Evolutionary conservation across 352 stramenopile genomes (phyloP), one percentile per base, ranked within the genome.

Genomic region (Blastocystis hominis): DNA sequence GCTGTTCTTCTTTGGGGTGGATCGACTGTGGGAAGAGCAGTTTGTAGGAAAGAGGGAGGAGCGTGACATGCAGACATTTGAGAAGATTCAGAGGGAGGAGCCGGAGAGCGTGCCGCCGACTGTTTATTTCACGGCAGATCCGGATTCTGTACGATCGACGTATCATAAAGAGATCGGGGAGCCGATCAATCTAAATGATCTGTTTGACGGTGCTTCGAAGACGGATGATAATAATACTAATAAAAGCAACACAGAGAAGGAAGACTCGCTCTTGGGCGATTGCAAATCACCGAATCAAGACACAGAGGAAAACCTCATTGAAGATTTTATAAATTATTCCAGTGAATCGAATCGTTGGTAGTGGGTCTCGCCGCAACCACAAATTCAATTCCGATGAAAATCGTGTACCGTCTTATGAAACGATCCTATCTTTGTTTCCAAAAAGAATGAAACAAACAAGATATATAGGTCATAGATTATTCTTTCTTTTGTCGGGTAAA

Each of bases 391-490:
- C 50, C 13, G n/a, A 59, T 59, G n/a, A 59, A 59, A 20, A 59
- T 59, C 50, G n/a, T 59, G n/a, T 59, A 59, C 2, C n/a, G 50
- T 20, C 13, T 59, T 59, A 20, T 59, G 50, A 59, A 59, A 59
- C 50, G 50, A 59, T 59, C 10, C n/a, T 59, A n/a, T 59, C 10
- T 20, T 59, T 59, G 13, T 59, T 13, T 59, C n/a, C 50, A 0
- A 59, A 56, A 56, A 0, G 15, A 42, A 46, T 10, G 6, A 24
- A 80, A 80, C 70, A 80, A 80, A 80, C 44, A 63, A 68, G 62
- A 76, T 53, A 34, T 20, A 50, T 9, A 76, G 15, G n/a, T 34
- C 40, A 53, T 20, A 30, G 17, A 44, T 46, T 84, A 66, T n/a
- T 68, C 54, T n/a, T 9, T 13, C 50, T 68, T 44, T 9, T 46